Evolutionary conservation across 148 eudicot genomes (phyloP).

Genomic region (Silene uniflora): DNA sequence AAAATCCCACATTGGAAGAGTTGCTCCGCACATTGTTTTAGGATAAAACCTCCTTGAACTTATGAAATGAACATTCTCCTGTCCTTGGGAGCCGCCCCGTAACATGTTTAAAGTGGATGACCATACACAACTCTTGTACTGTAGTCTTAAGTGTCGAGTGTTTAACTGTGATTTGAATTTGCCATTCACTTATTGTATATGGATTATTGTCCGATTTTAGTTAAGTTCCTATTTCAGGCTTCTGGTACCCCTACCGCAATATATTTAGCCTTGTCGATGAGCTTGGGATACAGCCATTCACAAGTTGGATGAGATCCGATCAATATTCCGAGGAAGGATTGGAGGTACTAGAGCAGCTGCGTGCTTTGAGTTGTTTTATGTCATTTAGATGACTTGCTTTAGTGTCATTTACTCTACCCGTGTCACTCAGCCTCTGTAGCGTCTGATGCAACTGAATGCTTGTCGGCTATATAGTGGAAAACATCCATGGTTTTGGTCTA

Average conservation of each 20-base stretch:
- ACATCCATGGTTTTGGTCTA: too few species aligned
- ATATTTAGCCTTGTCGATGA: conserved; percentile 63
- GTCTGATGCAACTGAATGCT: too few species aligned
- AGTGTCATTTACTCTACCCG: neutral
- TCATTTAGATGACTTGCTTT: neutral
- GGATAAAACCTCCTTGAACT: too few species aligned
- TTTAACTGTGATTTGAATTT: neutral
- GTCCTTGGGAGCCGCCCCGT: too few species aligned
- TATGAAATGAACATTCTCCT: too few species aligned
- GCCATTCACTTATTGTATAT: neutral
- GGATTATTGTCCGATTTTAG: neutral
- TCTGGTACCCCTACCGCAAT: conserved; percentile 70
- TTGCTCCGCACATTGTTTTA: too few species aligned
- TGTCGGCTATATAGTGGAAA: too few species aligned
- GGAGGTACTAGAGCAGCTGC: conserved; percentile 53
- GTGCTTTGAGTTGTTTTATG: neutral
- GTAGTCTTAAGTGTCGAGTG: neutral
- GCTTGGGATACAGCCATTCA: conserved; percentile 59
- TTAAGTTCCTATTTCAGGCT: conserved; percentile 37
- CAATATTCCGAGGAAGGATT: conserved; percentile 61
- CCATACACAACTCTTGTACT: neutral
- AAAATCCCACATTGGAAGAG: too few species aligned
- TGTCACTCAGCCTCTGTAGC: too few species aligned
- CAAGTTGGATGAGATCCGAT: conserved; percentile 52
- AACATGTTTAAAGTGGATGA: too few species aligned